Percentiles rank a stretch among this genome's conserved stretches.
Conservation (phyloP, 2,329 filamentous ascomycete genomes). For the Penicillium griseofulvum region DNA sequence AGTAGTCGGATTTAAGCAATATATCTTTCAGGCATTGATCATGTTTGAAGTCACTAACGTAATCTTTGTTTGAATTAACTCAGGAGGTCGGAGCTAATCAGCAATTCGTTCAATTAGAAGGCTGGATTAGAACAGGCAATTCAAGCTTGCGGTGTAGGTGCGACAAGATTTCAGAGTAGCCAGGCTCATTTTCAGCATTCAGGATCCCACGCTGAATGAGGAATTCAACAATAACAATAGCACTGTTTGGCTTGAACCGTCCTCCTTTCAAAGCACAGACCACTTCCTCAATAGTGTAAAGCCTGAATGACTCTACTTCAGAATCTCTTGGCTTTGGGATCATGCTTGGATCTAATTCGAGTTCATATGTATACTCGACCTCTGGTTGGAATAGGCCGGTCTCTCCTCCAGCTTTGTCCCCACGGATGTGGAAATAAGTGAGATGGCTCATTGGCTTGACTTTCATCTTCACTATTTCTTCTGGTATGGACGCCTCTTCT, state of each 20-base stretch:
- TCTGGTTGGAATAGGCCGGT: slow-evolving; percentile 28
- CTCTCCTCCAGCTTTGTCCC: slow-evolving; percentile 14
- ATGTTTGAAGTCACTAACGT: too few relatives aligned
- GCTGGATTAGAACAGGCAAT: not conserved
- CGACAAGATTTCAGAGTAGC: slow-evolving; percentile 30
- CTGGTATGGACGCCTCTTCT: not conserved
- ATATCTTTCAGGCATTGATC: too few relatives aligned
- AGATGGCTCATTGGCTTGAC: not conserved
- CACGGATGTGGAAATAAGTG: not conserved
- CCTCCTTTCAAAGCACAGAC: slow-evolving; percentile 23
- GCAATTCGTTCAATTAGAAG: not conserved
- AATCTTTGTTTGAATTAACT: too few relatives aligned
- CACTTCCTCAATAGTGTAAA: slow-evolving; percentile 29
- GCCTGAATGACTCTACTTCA: slow-evolving; percentile 32
- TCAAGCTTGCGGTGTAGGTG: slow-evolving; percentile 27
- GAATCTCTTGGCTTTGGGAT: slow-evolving; percentile 26
- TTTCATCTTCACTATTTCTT: not conserved
- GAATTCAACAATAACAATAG: slow-evolving; percentile 34
- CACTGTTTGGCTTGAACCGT: slow-evolving; percentile 33
- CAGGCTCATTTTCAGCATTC: slow-evolving; percentile 27
- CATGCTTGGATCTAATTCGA: slow-evolving; percentile 25
- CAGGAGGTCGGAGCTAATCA: too few relatives aligned
- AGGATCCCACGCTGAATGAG: slow-evolving; percentile 34
- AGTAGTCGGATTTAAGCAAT: too few relatives aligned
- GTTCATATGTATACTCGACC: slow-evolving; percentile 35